Evolutionary conservation across 2,329 filamentous ascomycete species (phyloP).

Genomic region (Aspergillus sp.): DNA sequence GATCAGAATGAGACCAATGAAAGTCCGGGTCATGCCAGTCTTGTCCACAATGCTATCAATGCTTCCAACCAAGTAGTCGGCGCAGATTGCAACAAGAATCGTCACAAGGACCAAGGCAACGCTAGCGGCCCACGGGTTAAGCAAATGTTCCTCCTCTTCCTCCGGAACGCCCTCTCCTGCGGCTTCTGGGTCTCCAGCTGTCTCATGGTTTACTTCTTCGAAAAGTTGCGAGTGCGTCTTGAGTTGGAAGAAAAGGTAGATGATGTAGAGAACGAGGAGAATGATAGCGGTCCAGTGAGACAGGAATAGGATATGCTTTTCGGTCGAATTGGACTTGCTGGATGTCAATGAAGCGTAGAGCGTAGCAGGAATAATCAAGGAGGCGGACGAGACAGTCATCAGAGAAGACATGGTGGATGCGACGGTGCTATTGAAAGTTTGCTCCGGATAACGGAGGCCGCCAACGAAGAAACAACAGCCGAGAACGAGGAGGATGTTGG

Average conservation of each 20-base stretch:
- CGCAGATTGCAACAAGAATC: slow-evolving; percentile 68
- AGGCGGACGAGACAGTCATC: slow-evolving; percentile 74
- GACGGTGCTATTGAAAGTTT: slow-evolving; percentile 55
- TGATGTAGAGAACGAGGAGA: slow-evolving; percentile 69
- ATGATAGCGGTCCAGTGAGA: slow-evolving; percentile 77
- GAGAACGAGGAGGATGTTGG: slow-evolving; percentile 85
- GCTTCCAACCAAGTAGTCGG: slow-evolving; percentile 74
- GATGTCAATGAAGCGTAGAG: slow-evolving; percentile 65
- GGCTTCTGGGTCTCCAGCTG: slow-evolving; percentile 40
- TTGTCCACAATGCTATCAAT: slow-evolving; percentile 71
- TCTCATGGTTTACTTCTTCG: slow-evolving; percentile 46
- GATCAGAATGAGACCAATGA: slow-evolving; percentile 77
- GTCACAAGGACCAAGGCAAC: slow-evolving; percentile 70
- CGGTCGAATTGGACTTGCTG: slow-evolving; percentile 24
- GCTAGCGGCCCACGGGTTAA: slow-evolving; percentile 64
- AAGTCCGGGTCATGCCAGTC: slow-evolving; percentile 73
- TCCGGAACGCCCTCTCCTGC: slow-evolving; percentile 30
- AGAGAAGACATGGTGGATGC: slow-evolving; percentile 61
- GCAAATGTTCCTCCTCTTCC: slow-evolving; percentile 50
- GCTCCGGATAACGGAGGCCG: slow-evolving; percentile 68
- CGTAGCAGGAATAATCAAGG: slow-evolving; percentile 75
- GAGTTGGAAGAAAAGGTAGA: slow-evolving; percentile 78
- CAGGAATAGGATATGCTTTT: slow-evolving; percentile 64
- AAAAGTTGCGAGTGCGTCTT: slow-evolving; percentile 73
- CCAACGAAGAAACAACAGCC: slow-evolving; percentile 79